Base-by-base conservation (phyloP, 2,329 filamentous ascomycete species). In the Pseudogymnoascus sp. region DNA sequence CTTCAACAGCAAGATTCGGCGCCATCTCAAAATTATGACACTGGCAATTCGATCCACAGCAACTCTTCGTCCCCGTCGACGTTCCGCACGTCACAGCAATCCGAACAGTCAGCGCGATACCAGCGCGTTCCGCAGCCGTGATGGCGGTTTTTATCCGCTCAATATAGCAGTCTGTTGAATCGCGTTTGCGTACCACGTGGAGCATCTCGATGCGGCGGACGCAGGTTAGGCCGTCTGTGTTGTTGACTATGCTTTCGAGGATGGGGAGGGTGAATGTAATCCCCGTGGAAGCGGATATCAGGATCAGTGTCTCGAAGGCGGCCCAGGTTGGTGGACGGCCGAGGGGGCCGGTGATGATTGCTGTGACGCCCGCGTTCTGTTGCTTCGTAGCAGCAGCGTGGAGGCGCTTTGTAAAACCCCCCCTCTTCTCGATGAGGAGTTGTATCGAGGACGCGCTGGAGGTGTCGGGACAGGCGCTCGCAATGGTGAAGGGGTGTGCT, bases 221-320 rank as follows among this genome's bases (percentile, higher is more conserved):
- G 67, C 84, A 87, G 10, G 76, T 78, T 2, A 73, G 73, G 1
- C 64, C 67, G 8, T 73, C 73, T 0, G 75, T 71, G 34, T 77
- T 75, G 3, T 28, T 28, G 25, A 59, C 50, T 1, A 84, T 75
- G 65, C 78, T 80, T 67, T 87, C 84, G 0, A 87, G 74, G 2
- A 87, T 83, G 0, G 84, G 84, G 5, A 87, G 72, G 1, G 82
- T 84, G 63, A 84, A 87, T 3, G 84, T 86, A 1, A 84, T 81
- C n/a, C 84, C 84, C 0, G 84, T 87, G 0, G 84, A 87, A 0
- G 84, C 84, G 0, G 83, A 84, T 44, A 87, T 81, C 3, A 87
- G 75, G 4, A 87, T 74, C 46, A 87, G 72, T 0, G 83, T 84
- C 71, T 87, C 84, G 70, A 82, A 87, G 0, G 81, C 76, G 59